These are phyloP conservation scores for Anthracocystis panici-leucophaei DNA, from an alignment of 1,284 basidiomycete species.

Conservation along the genomic window DNA sequence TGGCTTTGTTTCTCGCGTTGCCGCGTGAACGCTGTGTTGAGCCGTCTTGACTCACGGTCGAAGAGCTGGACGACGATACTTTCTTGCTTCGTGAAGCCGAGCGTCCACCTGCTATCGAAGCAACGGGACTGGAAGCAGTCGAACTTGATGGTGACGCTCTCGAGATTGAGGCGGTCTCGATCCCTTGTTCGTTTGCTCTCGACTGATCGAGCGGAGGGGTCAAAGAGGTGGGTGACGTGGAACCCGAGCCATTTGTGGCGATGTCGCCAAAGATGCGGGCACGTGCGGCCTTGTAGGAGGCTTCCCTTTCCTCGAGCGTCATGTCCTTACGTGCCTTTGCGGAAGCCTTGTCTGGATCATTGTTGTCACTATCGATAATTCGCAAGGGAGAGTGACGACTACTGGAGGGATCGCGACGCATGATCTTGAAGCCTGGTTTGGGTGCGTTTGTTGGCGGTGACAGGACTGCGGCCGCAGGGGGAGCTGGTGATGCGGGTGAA, in stretches of 20 bases:
- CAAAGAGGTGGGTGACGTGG: conserved; percentile 25
- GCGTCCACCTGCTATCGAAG: conserved; percentile 19
- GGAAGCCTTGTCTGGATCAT: conserved; percentile 23
- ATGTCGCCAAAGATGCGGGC: conserved; percentile 58
- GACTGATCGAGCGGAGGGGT: conserved; percentile 13
- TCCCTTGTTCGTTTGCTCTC: conserved; percentile 2
- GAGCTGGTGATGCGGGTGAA: conserved; percentile 18
- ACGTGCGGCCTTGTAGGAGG: conserved; percentile 59
- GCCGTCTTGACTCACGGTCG: conserved; percentile 14
- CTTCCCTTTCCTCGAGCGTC: conserved; percentile 63
- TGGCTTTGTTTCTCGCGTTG: not conserved
- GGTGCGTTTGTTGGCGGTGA: conserved; percentile 14
- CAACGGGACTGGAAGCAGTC: conserved; percentile 27
- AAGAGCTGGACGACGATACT: conserved; percentile 19
- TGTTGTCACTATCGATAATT: conserved; percentile 16
- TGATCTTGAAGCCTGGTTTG: conserved; percentile 46
- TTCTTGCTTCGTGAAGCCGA: conserved; percentile 13
- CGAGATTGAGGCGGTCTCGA: not conserved
- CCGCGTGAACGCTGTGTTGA: conserved; percentile 13
- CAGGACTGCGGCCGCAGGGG: not conserved
- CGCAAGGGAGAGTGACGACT: conserved; percentile 20
- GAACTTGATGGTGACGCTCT: conserved; percentile 23
- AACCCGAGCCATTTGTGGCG: conserved; percentile 5
- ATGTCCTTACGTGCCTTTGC: conserved; percentile 54
- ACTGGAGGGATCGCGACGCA: conserved; percentile 51